Evolutionary conservation across 2,329 filamentous ascomycete genomes (phyloP).

Genomic region (Colletotrichum endophyticum): DNA sequence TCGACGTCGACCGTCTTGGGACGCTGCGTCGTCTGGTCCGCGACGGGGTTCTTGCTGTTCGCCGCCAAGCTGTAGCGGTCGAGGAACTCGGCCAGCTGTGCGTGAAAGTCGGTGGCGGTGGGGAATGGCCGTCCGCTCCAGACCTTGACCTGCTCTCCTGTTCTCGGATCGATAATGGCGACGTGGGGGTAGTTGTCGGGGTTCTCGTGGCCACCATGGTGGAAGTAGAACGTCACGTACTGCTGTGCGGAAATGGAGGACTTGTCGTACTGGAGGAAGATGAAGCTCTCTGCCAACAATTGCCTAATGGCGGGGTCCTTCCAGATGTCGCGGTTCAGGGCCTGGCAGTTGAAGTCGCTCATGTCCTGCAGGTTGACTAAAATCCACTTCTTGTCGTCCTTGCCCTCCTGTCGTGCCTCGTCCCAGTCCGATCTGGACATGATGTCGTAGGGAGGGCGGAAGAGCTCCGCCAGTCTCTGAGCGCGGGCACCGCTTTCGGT

Average conservation of each 20-base stretch:
- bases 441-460: conserved; percentile 88
- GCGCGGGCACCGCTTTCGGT: conserved; percentile 67
- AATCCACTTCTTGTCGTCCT: conserved; percentile 91
- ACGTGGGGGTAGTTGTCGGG: conserved; percentile 95
- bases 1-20: conserved; percentile 76
- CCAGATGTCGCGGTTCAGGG: conserved; percentile 94
- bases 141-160: conserved; percentile 95
- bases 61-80: conserved; percentile 91
- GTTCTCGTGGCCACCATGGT: conserved; percentile 71
- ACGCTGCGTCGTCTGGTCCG: conserved; percentile 74
- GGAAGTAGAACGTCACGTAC: conserved; percentile 91
- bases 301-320: conserved; percentile 81
- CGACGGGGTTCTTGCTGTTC: conserved; percentile 91
- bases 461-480: conserved; percentile 85
- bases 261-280: conserved; percentile 95
- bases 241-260: conserved; percentile 78
- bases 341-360: conserved; percentile 92
- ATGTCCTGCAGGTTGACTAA: conserved; percentile 95
- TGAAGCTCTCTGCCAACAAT: conserved; percentile 88
- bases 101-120: conserved; percentile 79
- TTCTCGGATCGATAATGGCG: conserved; percentile 92
- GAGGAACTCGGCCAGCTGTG: conserved; percentile 94
- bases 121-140: conserved; percentile 89
- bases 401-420: conserved; percentile 81
- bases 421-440: conserved; percentile 83